Conservation (phyloP, 352 stramenopile species). For the Pythium sukuiense region DNA sequence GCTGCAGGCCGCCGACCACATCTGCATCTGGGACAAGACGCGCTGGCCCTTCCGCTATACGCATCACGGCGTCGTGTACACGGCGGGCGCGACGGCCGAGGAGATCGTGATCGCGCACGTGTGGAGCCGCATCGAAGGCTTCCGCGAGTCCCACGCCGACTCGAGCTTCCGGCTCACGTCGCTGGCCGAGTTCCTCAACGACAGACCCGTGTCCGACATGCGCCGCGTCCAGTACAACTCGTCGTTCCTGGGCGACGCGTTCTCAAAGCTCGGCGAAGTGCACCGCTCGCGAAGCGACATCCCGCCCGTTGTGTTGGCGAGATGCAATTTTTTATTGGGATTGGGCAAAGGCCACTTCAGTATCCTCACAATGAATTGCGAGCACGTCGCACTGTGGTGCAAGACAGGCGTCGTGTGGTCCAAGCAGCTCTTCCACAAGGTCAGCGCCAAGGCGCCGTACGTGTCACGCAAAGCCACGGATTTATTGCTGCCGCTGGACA, state of each 20-base stretch:
- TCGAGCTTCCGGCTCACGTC: conserved; percentile 69
- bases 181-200: conserved; percentile 69
- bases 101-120: conserved; percentile 67
- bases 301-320: conserved; percentile 66
- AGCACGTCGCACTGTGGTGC: conserved; percentile 78
- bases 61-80: conserved; percentile 74
- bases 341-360: conserved; percentile 69
- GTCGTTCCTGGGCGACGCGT: conserved; percentile 56
- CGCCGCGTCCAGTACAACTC: conserved; percentile 78
- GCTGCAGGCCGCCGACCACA: conserved; percentile 65
- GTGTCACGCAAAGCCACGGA: conserved; percentile 37
- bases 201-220: conserved; percentile 53
- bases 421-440: conserved; percentile 66
- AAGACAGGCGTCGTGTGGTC: conserved; percentile 73
- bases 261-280: conserved; percentile 62
- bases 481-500: conserved; percentile 35
- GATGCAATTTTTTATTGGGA: conserved; percentile 66
- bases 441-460: conserved; percentile 49
- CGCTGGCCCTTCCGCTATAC: conserved; percentile 79
- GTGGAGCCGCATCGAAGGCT: conserved; percentile 59
- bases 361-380: conserved; percentile 71
- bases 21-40: conserved; percentile 79
- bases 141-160: conserved; percentile 63
- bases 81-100: conserved; percentile 36
- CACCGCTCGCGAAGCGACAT: conserved; percentile 60